Base-by-base conservation (phyloP, 2,329 filamentous ascomycete species). In the Cladorrhinum sp. region DNA sequence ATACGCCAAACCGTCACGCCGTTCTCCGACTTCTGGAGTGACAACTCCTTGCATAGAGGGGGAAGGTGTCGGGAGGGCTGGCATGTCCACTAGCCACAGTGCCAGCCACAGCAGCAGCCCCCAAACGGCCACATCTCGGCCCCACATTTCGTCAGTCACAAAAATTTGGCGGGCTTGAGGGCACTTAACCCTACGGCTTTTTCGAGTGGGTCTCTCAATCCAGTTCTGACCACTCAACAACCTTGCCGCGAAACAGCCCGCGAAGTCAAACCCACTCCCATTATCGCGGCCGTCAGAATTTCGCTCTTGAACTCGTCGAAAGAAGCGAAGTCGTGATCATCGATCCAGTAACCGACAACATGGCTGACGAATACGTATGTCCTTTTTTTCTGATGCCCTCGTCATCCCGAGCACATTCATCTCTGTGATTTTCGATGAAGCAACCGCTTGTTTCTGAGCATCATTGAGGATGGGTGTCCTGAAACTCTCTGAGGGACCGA, bases 341-440 rank as follows among this genome's bases (percentile, higher is more conserved):
- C 65, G 51, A 28, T 28, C 26, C 26, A 60, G 58, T 60, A 68
- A 72, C 77, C 79, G 81, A 82, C 84, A 90, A 78, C 79, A 92
- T 92, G 90, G 90, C 90, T 84, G 90, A 92, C 83, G 73, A 73
- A 71, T 73, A 72, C 67, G 68, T 69, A 69, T 53, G 66, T 73
- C 39, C 23, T 50, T 33, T 21, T 56, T 49, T 33, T 16, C 62
- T 61, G 56, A 55, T 50, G 46, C 62, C 21, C 33, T 57, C 42
- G 36, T 28, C 26, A 28, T 28, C 52, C 33, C 18, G 60, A 33
- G 26, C n/a, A n/a, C 42, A 46, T 28, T 61, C 52, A 49, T 54
- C 8, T 21, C 36, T 42, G 12, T 42, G 24, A 46, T 36, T 58
- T 48, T 39, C 12, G 42, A 42, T 24, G 18, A 46, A 46, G n/a